A percentile compares a stretch with the other conserved stretches of the same genome.
Conservation (phyloP, 2,329 filamentous ascomycete genomes). For the Graphium sp. region DNA sequence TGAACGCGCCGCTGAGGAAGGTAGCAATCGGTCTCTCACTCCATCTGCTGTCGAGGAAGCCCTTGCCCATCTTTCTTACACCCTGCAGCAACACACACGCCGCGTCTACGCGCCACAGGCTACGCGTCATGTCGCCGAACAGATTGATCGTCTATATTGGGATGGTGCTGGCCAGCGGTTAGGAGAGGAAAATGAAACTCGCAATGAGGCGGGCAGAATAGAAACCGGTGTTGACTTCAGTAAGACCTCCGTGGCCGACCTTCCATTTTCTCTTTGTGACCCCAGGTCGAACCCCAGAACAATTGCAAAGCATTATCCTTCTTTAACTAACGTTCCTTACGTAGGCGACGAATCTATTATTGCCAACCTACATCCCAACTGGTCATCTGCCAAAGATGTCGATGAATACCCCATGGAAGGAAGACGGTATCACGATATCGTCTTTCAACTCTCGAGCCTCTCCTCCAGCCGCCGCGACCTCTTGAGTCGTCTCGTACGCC, state of each 20-base stretch:
- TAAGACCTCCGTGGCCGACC: too few species aligned
- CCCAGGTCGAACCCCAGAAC: not conserved
- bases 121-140: conserved; percentile 55
- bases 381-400: conserved; percentile 22
- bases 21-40: conserved; percentile 12
- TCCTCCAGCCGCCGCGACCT: conserved; percentile 18
- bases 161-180: conserved; percentile 22
- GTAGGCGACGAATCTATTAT: conserved; percentile 25
- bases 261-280: too few species aligned
- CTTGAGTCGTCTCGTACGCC: conserved; percentile 23
- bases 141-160: conserved; percentile 51
- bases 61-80: conserved; percentile 40
- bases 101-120: conserved; percentile 52
- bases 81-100: conserved; percentile 45
- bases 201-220: conserved; percentile 18
- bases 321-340: conserved; percentile 2
- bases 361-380: conserved; percentile 25
- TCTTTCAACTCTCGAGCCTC: conserved; percentile 30
- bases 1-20: conserved; percentile 23
- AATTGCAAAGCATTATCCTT: not conserved
- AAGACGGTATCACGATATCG: conserved; percentile 31
- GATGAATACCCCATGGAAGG: conserved; percentile 25
- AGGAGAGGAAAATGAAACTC: conserved; percentile 15
- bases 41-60: conserved; percentile 33
- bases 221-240: conserved; percentile 25